Base-by-base conservation (phyloP, 148 eudicot genomes). In the Simmondsia chinensis region DNA sequence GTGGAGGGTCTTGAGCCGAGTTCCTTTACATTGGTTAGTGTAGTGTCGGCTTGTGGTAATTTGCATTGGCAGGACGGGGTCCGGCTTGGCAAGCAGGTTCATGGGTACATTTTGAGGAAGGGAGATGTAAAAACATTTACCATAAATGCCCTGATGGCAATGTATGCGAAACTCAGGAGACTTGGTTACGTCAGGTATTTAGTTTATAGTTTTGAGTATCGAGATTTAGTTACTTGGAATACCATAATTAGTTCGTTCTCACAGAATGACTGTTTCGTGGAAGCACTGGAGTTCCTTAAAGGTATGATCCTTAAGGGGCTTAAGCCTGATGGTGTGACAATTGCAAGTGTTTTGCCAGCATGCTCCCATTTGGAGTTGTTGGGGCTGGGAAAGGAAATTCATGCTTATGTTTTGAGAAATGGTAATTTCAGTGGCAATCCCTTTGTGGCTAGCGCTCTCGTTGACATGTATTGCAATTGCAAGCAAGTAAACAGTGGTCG, bases 381-480 rank as follows among this genome's bases (percentile, higher is more conserved):
- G 58, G 63, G 66, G 44, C 5, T 72, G n/a, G 96, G 96, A 36
- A 80, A 62, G 56, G 79, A 80, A 50, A 83, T 88, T 35, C 94
- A 88, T 77, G 86, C 75, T 50, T 88, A 74, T 54, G 79, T 64
- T 9, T 53, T 74, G 57, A 72, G 72, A 57, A 71, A 75, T 52
- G 73, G 53, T 23, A 43, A 48, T 33, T 54, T 88, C 39, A 63
- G 72, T 42, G 67, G 43, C 30, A 87, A 87, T 57, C 54, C 83
- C 1, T 87, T 70, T 60, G 89, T 87, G 57, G 54, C 73, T 51
- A 83, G 86, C 69, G 80, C 94, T 59, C 73, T 87, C 44, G 86
- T 83, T 16, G 94, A 83, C 60, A 83, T 87, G 96, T 83, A 87
- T 51, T 77, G 96, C 65, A 87, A 80, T 62, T 83, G 96, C 52